These are phyloP conservation scores for Euphorbia tirucalli DNA, from an alignment of 345 rosid genomes.

Conservation along the genomic window DNA sequence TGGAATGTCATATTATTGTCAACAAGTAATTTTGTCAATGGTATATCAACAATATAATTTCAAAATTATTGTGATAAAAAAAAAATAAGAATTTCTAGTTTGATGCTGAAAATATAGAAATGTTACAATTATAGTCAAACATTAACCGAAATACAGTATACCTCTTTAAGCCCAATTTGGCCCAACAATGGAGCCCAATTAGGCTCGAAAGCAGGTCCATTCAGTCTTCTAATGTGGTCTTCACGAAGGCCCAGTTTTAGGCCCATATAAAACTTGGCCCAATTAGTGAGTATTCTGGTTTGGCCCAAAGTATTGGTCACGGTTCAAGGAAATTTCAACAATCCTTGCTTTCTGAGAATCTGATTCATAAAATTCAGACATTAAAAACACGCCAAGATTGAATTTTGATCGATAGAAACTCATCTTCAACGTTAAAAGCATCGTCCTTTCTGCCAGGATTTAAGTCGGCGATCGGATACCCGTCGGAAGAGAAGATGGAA, in stretches of 20 bases:
- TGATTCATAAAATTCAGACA: not conserved
- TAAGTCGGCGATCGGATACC: not conserved
- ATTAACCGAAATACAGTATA: too few relatives aligned
- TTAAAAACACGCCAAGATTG: not conserved
- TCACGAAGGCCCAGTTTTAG: not conserved
- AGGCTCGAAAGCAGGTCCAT: too few relatives aligned
- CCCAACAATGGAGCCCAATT: too few relatives aligned
- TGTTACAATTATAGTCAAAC: too few relatives aligned
- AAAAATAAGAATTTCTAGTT: too few relatives aligned
- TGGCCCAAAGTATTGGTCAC: not conserved
- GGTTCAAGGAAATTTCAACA: not conserved
- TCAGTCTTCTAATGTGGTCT: too few relatives aligned
- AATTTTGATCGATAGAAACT: not conserved
- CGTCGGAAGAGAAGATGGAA: slow-evolving; percentile 45
- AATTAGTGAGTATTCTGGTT: not conserved
- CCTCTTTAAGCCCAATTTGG: too few relatives aligned
- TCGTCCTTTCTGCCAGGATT: not conserved
- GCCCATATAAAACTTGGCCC: not conserved
- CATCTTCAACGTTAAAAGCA: not conserved
- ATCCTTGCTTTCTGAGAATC: not conserved
- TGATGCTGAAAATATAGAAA: too few relatives aligned
- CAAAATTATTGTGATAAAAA: too few relatives aligned
- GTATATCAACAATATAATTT: too few relatives aligned
- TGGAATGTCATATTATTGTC: too few relatives aligned
- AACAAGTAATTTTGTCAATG: too few relatives aligned